Percentiles rank a stretch among this genome's conserved stretches.
Conservation (phyloP, 495 filamentous ascomycete species). For the Talaromyces thailandensis region DNA sequence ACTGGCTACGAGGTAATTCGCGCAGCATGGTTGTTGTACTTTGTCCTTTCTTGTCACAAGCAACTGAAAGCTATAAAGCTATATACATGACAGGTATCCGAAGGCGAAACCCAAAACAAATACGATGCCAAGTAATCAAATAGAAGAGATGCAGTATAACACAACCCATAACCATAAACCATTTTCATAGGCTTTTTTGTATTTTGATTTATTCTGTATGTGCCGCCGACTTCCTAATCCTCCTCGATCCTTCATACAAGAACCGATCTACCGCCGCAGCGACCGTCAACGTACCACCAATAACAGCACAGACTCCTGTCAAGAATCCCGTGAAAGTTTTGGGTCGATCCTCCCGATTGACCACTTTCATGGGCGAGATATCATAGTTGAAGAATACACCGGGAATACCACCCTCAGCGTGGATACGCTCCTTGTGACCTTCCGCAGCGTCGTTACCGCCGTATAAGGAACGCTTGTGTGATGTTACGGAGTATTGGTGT, state of each 20-base stretch:
- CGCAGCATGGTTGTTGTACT: neutral
- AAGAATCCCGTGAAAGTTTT: conserved; percentile 88
- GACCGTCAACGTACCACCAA: conserved; percentile 92
- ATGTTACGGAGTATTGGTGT: conserved; percentile 95
- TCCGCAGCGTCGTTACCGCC: conserved; percentile 77
- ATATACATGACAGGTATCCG: no score
- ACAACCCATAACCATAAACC: conserved; percentile 2
- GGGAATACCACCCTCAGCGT: conserved; percentile 84
- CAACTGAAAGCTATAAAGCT: no score
- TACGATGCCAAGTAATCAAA: neutral
- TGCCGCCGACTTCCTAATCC: conserved; percentile 63
- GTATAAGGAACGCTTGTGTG: conserved; percentile 75
- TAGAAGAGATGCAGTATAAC: neutral
- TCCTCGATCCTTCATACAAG: conserved; percentile 76
- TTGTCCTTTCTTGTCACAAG: no score
- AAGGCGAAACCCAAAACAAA: neutral
- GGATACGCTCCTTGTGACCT: conserved; percentile 82
- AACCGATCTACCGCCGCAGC: conserved; percentile 88
- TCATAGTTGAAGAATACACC: conserved; percentile 99
- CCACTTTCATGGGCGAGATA: conserved; percentile 99
- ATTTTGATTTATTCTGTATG: conserved; percentile 3
- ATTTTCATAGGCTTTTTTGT: neutral
- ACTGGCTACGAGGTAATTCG: neutral
- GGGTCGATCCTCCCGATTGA: conserved; percentile 83
- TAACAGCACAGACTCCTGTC: conserved; percentile 86